Evolutionary conservation across 1,139 yeast species (phyloP).

Genomic region (Hyphopichia buzzinii): DNA sequence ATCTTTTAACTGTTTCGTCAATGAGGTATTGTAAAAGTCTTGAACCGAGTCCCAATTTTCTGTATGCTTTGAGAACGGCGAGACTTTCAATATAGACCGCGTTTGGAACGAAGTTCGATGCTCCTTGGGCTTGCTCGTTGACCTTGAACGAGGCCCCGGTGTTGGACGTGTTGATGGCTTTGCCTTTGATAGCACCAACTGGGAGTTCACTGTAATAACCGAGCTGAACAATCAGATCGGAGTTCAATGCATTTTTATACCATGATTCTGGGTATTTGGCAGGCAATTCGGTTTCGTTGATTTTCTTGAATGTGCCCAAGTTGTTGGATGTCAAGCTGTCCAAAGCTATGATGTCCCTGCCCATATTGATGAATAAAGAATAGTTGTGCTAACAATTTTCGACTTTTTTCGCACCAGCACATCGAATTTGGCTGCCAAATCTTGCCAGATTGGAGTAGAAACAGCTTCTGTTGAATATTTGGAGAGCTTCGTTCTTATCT

Average conservation of each 20-base stretch:
- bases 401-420: too few species aligned
- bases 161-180: conserved; percentile 31
- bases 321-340: conserved; percentile 59
- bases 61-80: conserved; percentile 63
- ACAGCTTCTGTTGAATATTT: too few species aligned
- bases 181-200: conserved; percentile 67
- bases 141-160: conserved; percentile 22
- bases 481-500: too few species aligned
- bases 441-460: too few species aligned
- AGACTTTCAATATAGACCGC: conserved; percentile 65
- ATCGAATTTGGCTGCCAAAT: too few species aligned
- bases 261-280: conserved; percentile 43
- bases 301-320: conserved; percentile 50
- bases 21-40: conserved; percentile 54
- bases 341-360: conserved; percentile 42
- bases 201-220: conserved; percentile 66
- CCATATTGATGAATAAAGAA: conserved; percentile 18
- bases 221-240: conserved; percentile 33
- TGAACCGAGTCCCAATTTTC: conserved; percentile 61
- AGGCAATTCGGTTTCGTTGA: conserved; percentile 45
- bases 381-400: too few species aligned
- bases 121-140: conserved; percentile 20
- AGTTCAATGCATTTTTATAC: conserved; percentile 38
- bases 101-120: conserved; percentile 40
- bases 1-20: conserved; percentile 49